Evolutionary conservation across 2,329 filamentous ascomycete genomes (phyloP).

Genomic region (Fusarium sp.): DNA sequence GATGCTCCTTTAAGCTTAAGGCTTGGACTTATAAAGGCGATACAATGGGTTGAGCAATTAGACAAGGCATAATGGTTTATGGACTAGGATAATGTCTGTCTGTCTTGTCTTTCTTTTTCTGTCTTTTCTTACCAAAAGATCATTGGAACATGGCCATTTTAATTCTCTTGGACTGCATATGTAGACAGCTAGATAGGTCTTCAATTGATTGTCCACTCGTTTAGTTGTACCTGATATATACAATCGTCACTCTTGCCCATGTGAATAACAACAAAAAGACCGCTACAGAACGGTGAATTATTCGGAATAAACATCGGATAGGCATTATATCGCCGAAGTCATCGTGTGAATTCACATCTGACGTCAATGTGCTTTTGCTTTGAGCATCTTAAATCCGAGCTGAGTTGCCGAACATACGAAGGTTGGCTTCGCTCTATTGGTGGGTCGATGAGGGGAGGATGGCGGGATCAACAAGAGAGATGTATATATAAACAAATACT

Average conservation of each 20-base stretch:
- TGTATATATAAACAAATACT: conserved; percentile 3
- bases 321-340: conserved; percentile 8
- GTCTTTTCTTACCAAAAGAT: conserved; percentile 6
- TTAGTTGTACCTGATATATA: background rate
- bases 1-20: conserved; percentile 26
- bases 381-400: conserved; percentile 29
- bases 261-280: conserved; percentile 6
- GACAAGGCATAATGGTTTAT: background rate
- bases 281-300: conserved; percentile 1
- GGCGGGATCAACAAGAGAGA: conserved; percentile 15
- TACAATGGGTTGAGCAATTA: background rate
- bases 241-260: background rate
- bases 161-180: background rate
- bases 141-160: conserved; percentile 5
- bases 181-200: conserved; percentile 13
- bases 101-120: background rate
- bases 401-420: conserved; percentile 15
- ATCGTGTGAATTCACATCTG: conserved; percentile 11
- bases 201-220: conserved; percentile 32
- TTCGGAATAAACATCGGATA: conserved; percentile 32
- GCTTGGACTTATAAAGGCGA: background rate
- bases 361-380: conserved; percentile 4
- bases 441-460: conserved; percentile 21
- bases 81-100: background rate
- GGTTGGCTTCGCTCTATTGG: conserved; percentile 23